Percentiles rank a stretch among this genome's conserved stretches.
These are phyloP conservation scores for Acer saccharum DNA, from an alignment of 345 rosid species.

Conservation along the genomic window DNA sequence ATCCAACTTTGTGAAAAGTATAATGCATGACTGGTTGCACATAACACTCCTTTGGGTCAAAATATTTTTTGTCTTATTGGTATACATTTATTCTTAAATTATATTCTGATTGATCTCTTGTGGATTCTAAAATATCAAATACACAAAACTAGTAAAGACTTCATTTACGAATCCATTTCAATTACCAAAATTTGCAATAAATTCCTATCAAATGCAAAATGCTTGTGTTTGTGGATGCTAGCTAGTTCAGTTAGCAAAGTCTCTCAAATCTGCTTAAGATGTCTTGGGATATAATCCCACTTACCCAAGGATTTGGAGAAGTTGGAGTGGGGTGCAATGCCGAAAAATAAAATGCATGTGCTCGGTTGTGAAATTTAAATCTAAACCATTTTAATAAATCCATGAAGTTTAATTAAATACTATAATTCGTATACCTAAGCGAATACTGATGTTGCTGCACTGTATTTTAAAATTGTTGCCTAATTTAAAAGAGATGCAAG, in stretches of 20 bases:
- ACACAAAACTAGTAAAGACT: not conserved
- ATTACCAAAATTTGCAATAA: not conserved
- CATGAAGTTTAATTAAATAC: not conserved
- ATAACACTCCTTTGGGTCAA: not conserved
- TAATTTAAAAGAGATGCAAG: not conserved
- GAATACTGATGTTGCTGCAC: not conserved
- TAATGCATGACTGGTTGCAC: not conserved
- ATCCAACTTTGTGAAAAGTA: not conserved
- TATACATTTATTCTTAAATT: not conserved
- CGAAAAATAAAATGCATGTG: not conserved
- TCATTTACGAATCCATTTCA: not conserved
- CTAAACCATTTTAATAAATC: not conserved
- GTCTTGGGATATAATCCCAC: not conserved
- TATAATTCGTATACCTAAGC: not conserved
- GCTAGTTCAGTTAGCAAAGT: not conserved
- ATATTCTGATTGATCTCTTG: not conserved
- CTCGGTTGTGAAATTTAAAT: not conserved
- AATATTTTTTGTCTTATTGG: not conserved
- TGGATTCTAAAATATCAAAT: not conserved
- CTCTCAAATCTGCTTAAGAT: not conserved
- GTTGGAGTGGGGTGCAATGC: not conserved
- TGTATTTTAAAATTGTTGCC: not conserved
- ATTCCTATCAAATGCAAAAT: not conserved
- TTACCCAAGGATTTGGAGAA: not conserved
- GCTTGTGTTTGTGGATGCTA: not conserved